A percentile compares a stretch with the other conserved stretches of the same genome.
These are phyloP conservation scores for Neoconidiobolus thromboides DNA, from an alignment of 371 early-diverging fungal species.

Conservation along the genomic window DNA sequence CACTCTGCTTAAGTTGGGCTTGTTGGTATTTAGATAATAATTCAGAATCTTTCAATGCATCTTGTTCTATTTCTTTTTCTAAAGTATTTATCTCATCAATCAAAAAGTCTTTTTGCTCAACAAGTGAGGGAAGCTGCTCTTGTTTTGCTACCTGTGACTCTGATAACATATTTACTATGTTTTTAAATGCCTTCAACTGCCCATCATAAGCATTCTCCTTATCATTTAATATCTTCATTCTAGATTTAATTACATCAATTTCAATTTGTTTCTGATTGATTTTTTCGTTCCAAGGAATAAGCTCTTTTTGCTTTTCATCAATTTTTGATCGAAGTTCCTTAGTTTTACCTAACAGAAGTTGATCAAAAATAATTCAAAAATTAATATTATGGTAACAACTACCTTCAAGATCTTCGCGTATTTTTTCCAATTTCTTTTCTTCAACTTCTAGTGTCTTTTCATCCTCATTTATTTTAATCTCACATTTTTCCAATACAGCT, in stretches of 20 bases:
- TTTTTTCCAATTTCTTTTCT: constrained; percentile 49
- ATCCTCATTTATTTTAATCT: constrained; percentile 33
- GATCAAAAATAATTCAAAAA: not conserved
- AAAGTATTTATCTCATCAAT: constrained; percentile 1
- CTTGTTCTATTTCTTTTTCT: constrained; percentile 2
- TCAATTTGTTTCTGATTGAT: constrained; percentile 44
- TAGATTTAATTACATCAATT: constrained; percentile 60
- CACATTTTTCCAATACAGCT: constrained; percentile 25
- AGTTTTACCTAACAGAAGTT: constrained; percentile 34
- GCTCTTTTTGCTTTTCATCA: constrained; percentile 49
- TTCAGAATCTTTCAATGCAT: constrained; percentile 7
- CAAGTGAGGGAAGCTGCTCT: constrained; percentile 16
- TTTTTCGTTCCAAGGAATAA: constrained; percentile 71
- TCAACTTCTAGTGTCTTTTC: constrained; percentile 39
- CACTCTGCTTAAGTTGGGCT: constrained; percentile 43
- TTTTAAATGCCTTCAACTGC: not conserved
- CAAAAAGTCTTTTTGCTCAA: constrained; percentile 4
- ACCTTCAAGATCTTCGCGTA: constrained; percentile 59
- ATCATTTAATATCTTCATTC: constrained; percentile 45
- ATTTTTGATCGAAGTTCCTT: constrained; percentile 45
- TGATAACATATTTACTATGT: constrained; percentile 7
- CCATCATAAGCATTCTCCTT: constrained; percentile 11
- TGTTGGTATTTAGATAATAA: constrained; percentile 11
- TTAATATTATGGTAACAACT: not conserved
- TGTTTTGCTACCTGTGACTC: constrained; percentile 12